Evolutionary conservation across 208 protist species (phyloP).

Genomic region (Trypanosoma caninum): DNA sequence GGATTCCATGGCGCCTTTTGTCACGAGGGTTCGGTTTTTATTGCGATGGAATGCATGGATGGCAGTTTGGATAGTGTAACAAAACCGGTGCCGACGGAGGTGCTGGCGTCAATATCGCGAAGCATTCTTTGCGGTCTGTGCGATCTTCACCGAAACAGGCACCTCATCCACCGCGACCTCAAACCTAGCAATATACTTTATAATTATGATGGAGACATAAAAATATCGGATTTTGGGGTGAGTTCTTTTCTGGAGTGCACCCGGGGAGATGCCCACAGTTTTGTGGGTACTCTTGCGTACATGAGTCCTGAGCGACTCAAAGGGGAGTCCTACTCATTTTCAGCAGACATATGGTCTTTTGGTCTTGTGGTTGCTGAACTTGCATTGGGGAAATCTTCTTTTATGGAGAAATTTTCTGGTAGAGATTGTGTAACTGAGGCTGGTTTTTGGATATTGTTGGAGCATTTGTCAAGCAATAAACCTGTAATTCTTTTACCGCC

Average conservation of each 20-base stretch:
- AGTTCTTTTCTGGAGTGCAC: conserved; percentile 87
- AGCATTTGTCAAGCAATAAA: conserved; percentile 63
- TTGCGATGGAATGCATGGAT: conserved; percentile 91
- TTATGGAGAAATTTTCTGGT: conserved; percentile 35
- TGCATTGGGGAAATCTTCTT: conserved; percentile 81
- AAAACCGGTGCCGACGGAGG: conserved; percentile 45
- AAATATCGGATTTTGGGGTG: conserved; percentile 95
- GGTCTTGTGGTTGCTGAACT: conserved; percentile 91
- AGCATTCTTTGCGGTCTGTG: conserved; percentile 79
- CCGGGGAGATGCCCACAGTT: conserved; percentile 75
- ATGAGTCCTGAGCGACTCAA: conserved; percentile 93
- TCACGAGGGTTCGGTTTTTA: conserved; percentile 86
- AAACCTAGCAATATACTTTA: conserved; percentile 98
- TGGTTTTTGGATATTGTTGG: conserved; percentile 82
- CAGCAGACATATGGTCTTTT: conserved; percentile 91
- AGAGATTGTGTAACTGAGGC: conserved; percentile 58
- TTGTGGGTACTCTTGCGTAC: conserved; percentile 93
- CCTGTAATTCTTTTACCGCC: conserved; percentile 57
- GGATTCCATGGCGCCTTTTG: conserved; percentile 88
- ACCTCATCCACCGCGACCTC: conserved; percentile 95
- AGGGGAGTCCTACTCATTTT: conserved; percentile 88
- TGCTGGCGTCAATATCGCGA: conserved; percentile 66
- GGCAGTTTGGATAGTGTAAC: conserved; percentile 73
- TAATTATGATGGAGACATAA: conserved; percentile 72
- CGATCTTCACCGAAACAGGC: conserved; percentile 85